Evolutionary conservation across 2,329 filamentous ascomycete species (phyloP).

Genomic region (Aspergillus ochraceus): DNA sequence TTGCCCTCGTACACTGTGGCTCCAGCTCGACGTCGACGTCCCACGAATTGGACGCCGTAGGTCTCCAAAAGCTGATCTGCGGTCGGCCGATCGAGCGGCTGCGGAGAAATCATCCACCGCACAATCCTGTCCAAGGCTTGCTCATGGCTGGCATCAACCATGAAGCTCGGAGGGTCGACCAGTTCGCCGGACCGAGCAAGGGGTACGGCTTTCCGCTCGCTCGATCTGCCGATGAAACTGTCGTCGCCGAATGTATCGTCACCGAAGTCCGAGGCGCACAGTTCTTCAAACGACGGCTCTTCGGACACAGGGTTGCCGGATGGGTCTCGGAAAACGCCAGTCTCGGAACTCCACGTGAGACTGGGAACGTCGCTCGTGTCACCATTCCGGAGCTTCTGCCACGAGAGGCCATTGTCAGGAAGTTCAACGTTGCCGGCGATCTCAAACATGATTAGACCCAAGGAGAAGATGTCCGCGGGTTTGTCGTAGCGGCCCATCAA

Average conservation of each 20-base stretch:
- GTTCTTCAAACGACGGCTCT: conserved; percentile 44
- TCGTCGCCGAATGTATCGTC: conserved; percentile 46
- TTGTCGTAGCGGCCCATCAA: conserved; percentile 84
- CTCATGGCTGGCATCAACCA: conserved; percentile 72
- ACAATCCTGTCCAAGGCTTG: conserved; percentile 83
- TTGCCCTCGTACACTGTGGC: conserved; percentile 97
- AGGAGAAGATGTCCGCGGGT: conserved; percentile 88
- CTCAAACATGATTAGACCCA: conserved; percentile 92
- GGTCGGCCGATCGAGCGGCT: conserved; percentile 70
- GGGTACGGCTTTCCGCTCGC: conserved; percentile 25
- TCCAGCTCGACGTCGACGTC: conserved; percentile 72
- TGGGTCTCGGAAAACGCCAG: conserved; percentile 71
- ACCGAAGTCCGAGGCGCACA: conserved; percentile 44
- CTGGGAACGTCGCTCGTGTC: conserved; percentile 87
- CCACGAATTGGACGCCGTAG: conserved; percentile 78
- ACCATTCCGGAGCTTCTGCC: conserved; percentile 84
- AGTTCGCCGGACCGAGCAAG: conserved; percentile 56
- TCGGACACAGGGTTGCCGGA: conserved; percentile 65
- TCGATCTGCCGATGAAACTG: conserved; percentile 30
- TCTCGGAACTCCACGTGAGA: conserved; percentile 74
- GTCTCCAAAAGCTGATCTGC: conserved; percentile 71
- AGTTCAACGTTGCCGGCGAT: conserved; percentile 91
- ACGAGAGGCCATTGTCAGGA: conserved; percentile 87
- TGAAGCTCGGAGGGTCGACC: conserved; percentile 76
- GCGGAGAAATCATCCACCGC: conserved; percentile 80